Percentiles rank a stretch among this genome's conserved stretches.
Evolutionary conservation across 345 rosid species (phyloP).

Genomic region (Bretschneidera sinensis): DNA sequence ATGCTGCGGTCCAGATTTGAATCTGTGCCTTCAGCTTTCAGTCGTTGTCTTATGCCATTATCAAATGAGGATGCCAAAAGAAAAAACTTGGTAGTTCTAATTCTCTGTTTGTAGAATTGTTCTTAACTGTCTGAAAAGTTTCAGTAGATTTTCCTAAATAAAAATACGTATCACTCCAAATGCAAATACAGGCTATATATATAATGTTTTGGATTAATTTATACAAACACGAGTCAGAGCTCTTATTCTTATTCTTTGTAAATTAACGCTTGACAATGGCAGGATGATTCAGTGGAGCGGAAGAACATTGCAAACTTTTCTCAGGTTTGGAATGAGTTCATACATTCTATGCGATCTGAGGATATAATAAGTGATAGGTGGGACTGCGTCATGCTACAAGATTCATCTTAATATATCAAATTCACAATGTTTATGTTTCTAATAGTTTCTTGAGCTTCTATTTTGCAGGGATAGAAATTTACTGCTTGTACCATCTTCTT

Average conservation of each 20-base stretch:
- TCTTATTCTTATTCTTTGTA: slow-evolving; percentile 2
- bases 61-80: slow-evolving; percentile 26
- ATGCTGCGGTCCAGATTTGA: slow-evolving; percentile 92
- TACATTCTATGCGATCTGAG: slow-evolving; percentile 71
- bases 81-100: slow-evolving; percentile 34
- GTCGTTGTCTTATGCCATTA: slow-evolving; percentile 57
- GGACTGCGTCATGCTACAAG: slow-evolving; percentile 19
- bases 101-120: slow-evolving; percentile 1
- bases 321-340: slow-evolving; percentile 87
- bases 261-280: slow-evolving; percentile 26
- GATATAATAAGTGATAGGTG: slow-evolving; percentile 86
- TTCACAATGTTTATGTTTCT: slow-evolving; percentile 12
- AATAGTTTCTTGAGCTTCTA: slow-evolving; percentile 17
- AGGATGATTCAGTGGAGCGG: slow-evolving; percentile 49
- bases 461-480: slow-evolving; percentile 70
- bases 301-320: slow-evolving; percentile 68
- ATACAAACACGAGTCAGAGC: slow-evolving; percentile 3
- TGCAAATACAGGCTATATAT: slow-evolving; percentile 3
- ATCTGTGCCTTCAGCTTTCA: slow-evolving; percentile 63
- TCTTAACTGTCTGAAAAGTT: too few species aligned
- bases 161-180: not conserved
- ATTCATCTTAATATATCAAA: slow-evolving; percentile 15
- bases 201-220: not conserved
- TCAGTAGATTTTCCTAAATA: slow-evolving; percentile 1
- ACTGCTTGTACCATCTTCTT: slow-evolving; percentile 83